These are phyloP conservation scores for Kwoniella bestiolae DNA, from an alignment of 768 basidiomycete genomes.

Conservation along the genomic window DNA sequence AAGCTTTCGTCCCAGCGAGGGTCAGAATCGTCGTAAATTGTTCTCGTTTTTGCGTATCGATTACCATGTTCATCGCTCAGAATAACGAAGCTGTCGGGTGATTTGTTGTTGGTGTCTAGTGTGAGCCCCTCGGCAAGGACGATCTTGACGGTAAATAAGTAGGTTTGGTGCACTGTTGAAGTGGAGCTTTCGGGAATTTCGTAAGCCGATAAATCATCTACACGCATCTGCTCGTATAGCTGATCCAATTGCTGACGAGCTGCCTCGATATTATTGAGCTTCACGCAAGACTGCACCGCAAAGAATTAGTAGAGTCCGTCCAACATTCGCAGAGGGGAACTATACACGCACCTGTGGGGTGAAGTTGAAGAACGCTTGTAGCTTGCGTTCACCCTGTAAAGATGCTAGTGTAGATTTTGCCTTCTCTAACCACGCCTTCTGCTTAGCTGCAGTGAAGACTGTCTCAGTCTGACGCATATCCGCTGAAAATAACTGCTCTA, in stretches of 20 bases:
- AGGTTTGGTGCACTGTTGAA: conserved; percentile 55
- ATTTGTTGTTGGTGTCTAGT: conserved; percentile 74
- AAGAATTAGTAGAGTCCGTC: not conserved
- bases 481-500: conserved; percentile 87
- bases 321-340: not conserved
- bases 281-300: conserved; percentile 76
- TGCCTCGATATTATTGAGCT: conserved; percentile 95
- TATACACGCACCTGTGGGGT: conserved; percentile 64
- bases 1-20: conserved; percentile 99
- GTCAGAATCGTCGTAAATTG: conserved; percentile 84
- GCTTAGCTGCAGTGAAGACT: conserved; percentile 74
- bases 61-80: conserved; percentile 90
- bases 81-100: conserved; percentile 88
- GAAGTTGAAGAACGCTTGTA: conserved; percentile 90
- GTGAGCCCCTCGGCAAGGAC: conserved; percentile 87
- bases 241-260: conserved; percentile 88
- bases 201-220: conserved; percentile 70
- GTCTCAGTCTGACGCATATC: conserved; percentile 80
- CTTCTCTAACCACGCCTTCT: conserved; percentile 62
- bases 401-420: conserved; percentile 62
- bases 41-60: conserved; percentile 89
- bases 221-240: conserved; percentile 89
- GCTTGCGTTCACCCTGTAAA: conserved; percentile 78
- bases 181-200: conserved; percentile 3
- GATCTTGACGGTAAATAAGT: conserved; percentile 92